Conservation (phyloP, 169 alveolate genomes). For the Perkinsus chesapeaki region DNA sequence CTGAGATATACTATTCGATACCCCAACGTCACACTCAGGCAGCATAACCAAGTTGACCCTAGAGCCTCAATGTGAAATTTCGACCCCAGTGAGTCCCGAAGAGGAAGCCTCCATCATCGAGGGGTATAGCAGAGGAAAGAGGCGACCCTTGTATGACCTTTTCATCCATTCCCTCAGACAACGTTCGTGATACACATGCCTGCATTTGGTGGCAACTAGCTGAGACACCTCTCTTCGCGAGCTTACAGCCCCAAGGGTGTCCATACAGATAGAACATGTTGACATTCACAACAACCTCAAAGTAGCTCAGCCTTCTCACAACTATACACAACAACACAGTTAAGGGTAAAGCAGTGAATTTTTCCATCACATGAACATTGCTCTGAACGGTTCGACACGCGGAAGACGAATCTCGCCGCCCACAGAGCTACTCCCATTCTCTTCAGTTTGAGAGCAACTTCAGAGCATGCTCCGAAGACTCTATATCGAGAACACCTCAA, state of each 20-base stretch:
- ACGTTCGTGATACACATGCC: neutral
- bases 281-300: neutral
- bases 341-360: neutral
- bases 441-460: neutral
- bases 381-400: too few relatives aligned
- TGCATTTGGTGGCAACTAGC: neutral
- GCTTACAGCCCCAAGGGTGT: neutral
- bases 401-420: too few relatives aligned
- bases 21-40: neutral
- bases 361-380: neutral
- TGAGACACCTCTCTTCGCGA: neutral
- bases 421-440: too few relatives aligned
- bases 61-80: neutral
- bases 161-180: neutral
- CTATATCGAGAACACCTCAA: neutral
- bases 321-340: neutral
- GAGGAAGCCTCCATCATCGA: too few relatives aligned
- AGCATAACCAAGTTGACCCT: too few relatives aligned
- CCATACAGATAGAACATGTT: neutral
- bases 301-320: neutral
- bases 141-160: neutral
- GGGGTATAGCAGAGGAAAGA: neutral
- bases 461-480: neutral
- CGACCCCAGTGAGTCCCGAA: neutral
- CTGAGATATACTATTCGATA: neutral